Evolutionary conservation across 192 early-diverging fungal species (phyloP), one percentile per base, ranked within the genome.

Genomic region (Glomus cerebriforme): DNA sequence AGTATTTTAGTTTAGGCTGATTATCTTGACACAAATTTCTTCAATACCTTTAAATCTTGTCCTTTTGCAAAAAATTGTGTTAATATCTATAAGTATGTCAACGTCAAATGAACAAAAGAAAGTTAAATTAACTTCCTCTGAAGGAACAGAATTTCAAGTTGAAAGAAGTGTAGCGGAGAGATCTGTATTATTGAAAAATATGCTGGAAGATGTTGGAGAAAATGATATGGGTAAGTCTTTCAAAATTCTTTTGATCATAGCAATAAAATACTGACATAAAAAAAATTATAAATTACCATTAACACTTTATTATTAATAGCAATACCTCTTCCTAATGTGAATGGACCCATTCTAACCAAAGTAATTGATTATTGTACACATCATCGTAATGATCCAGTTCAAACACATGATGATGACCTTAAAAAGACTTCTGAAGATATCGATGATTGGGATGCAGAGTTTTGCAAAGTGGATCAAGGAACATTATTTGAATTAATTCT

Each of bases 401-500:
- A 80, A 15, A 77, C 66, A 43, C 90, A 91, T 12, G 92, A 92
- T 35, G 86, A 84, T 73, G 90, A 91, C 59, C 84, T 81, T 59
- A 85, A 90, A 82, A 86, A 84, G 31, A 82, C 90, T 1, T 87
- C 92, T 7, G 92, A 90, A 73, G 90, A 93, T 73, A 95, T 97
- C 85, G 93, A 91, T 54, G 96, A 96, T 49, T 95, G 94, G 91
- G 96, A 97, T 83, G 86, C 88, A 49, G 93, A 98, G 70, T 98
- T 96, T 68, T 96, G 93, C 47, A 92, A 91, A 27, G 91, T 98
- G 7, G 96, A 98, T 84, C 96, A 98, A 85, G 96, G 94, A 29
- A 97, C 96, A 1, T 82, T 98, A 63, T 97, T 93, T 83, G 96
- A 98, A 75, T 85, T 98, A 47, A 95, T 98, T 69, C 81, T 96